Evolutionary conservation across 2,329 filamentous ascomycete genomes (phyloP), one percentile per base, ranked within the genome.

Genomic region (Alternaria burnsii): DNA sequence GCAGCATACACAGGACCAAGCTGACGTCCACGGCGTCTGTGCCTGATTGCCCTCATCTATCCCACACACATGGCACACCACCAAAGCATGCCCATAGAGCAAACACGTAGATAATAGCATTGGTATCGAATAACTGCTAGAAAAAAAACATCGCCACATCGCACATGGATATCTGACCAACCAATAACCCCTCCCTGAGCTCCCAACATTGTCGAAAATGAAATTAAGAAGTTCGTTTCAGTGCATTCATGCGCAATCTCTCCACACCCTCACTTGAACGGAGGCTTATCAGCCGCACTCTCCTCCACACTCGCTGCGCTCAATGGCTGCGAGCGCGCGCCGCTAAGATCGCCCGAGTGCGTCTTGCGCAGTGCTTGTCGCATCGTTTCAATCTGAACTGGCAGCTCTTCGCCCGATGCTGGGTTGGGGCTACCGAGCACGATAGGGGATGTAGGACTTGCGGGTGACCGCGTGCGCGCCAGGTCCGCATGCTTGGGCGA

Each of bases 311-410:
- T 77, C 48, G 74, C 74, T 36, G 78, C 76, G 55, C 77, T 79
- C 63, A 78, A 60, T n/a, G 78, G 76, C 67, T 79, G 77, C 41
- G 73, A 79, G 26, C 74, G 68, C 51, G 72, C 71, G 36, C 81
- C 80, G 40, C 83, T 81, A 58, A 97, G 81, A 75, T 97, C 94
- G 18, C 91, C 88, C 78, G 93, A 97, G 44, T 89, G 92, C 14
- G 93, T 97, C 77, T 92, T 90, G 74, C 91, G 85, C 73, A 97
- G 82, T 16, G 93, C 94, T 79, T 97, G 93, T 53, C 90, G 86
- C 94, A 97, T 97, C 4, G 94, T 97, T 83, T 97, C 93, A 66
- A 97, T 91, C 60, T 91, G 93, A 59, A 97, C 82, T 53, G 91
- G 93, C 61, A 97, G 82, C 64, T 97, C 94, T 26, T 88, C 85